Conservation (phyloP, 164 flowering plant species). For the Piper betle region DNA sequence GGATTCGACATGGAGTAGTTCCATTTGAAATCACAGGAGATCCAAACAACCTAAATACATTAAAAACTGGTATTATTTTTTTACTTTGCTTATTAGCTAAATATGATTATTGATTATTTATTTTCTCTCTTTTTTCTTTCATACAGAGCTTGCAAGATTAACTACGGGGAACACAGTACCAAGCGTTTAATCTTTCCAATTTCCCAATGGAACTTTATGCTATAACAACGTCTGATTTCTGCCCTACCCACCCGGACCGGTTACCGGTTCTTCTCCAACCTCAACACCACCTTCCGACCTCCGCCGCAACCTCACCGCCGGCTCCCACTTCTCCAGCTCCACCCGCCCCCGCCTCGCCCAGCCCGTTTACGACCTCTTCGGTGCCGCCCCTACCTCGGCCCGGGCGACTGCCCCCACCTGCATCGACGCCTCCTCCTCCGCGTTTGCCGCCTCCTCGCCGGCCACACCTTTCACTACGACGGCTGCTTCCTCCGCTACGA, state of each 20-base stretch:
- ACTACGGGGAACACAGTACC: too few species aligned
- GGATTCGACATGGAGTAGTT: too few species aligned
- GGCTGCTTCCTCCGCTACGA: slow-evolving; percentile 50
- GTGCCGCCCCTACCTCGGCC: slow-evolving; percentile 33
- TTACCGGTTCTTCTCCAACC: slow-evolving; percentile 11
- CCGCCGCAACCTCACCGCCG: slow-evolving; percentile 1
- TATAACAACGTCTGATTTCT: too few species aligned
- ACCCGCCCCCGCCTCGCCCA: slow-evolving; percentile 13
- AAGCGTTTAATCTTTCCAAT: too few species aligned
- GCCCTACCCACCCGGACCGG: slow-evolving; percentile 1
- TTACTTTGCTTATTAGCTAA: too few species aligned
- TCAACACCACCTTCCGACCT: slow-evolving; percentile 11
- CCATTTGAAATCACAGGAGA: too few species aligned
- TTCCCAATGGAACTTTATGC: too few species aligned
- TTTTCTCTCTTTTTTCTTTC: too few species aligned
- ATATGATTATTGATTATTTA: too few species aligned
- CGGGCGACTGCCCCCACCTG: slow-evolving; percentile 33
- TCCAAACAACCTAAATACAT: too few species aligned
- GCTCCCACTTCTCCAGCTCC: slow-evolving; percentile 24
- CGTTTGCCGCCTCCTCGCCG: slow-evolving; percentile 5
- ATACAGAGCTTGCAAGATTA: too few species aligned
- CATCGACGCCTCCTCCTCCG: slow-evolving; percentile 14
- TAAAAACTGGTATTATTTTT: too few species aligned
- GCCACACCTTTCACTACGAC: slow-evolving; percentile 9
- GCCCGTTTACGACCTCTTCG: slow-evolving; percentile 31